Percentiles rank a stretch among this genome's conserved stretches.
phyloP scores from a whole-genome alignment of 257 asterid species.

The Eustoma russellianum region DNA sequence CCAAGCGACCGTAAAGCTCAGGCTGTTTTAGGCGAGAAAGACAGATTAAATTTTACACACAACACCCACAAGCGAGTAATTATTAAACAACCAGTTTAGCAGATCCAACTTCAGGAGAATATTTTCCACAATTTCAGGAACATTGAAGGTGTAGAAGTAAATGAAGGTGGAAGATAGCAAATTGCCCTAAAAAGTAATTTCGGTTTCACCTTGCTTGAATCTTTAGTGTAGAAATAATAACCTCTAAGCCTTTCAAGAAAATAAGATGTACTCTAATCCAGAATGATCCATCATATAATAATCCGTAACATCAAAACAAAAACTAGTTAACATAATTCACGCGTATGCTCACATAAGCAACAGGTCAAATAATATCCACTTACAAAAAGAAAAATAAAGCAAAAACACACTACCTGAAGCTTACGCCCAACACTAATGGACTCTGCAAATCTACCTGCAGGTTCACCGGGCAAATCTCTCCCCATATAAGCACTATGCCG shows the following conservation, averaged over 20 bases:
- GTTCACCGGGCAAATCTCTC: constrained; percentile 64
- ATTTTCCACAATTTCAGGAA: neutral
- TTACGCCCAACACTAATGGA: constrained; percentile 50
- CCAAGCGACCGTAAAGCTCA: constrained; percentile 65
- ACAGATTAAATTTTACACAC: no score
- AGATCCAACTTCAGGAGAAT: neutral
- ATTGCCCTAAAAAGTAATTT: no score
- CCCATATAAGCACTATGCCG: constrained; percentile 57
- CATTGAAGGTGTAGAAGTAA: no score
- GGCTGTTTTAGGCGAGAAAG: constrained; percentile 33
- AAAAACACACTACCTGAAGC: constrained; percentile 55
- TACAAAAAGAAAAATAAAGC: constrained; percentile 3
- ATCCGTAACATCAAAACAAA: no score
- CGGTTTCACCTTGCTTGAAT: no score
- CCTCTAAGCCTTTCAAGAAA: no score
- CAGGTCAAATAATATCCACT: no score
- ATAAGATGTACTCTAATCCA: neutral
- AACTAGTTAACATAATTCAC: no score
- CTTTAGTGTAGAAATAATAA: no score
- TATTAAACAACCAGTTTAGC: neutral
- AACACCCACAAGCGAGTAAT: no score
- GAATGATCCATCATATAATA: neutral
- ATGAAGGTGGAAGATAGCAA: no score
- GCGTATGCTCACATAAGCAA: no score
- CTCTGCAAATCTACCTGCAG: constrained; percentile 60